Base-by-base conservation (phyloP, 306 rosid species). In the Cicer arietinum region DNA sequence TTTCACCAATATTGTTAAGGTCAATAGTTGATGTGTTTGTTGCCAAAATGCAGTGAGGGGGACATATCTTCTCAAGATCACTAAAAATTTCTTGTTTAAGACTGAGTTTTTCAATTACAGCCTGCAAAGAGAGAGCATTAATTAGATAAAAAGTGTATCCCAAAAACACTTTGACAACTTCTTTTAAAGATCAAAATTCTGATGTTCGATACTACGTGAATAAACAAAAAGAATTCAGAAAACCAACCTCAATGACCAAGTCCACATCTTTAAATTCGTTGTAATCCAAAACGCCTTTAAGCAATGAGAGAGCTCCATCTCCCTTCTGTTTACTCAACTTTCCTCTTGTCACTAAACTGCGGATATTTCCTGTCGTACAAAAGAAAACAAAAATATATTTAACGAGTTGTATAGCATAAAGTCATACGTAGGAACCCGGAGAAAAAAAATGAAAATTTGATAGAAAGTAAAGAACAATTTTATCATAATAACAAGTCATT, bases 21-120 rank as follows among this genome's bases (percentile, higher is more conserved):
- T 95, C 92, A 77, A 95, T 89, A 16, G 98, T 92, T 16, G 98
- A 92, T 40, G 99, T 95, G 80, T 95, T 95, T 72, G 97, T 47
- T 11, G 98, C 93, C 82, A 95, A 86, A 69, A 90, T 87, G 80
- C 98, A 92, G 80, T 90, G 92, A 43, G 97, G 81, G 81, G 98
- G 92, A 74, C 99, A 95, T 56, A 77, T 84, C 77, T 89, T 89
- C 84, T 92, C 98, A 65, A 95, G 84, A 77, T 95, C 99, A 71
- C 88, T 83, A 83, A 95, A 95, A 71, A 95, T 92, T 63, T 84
- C 53, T 84, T 92, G 98, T 81, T 92, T 95, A 47, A 92, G 93
- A 66, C 93, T 81, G 70, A 95, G 59, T 43, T 77, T 95, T 82
- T 95, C 99, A 82, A 92, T 83, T 53, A 84, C 98, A 79, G 99